These are phyloP conservation scores for Hygrophorus pudorinus DNA, from an alignment of 768 basidiomycete genomes.

Conservation along the genomic window DNA sequence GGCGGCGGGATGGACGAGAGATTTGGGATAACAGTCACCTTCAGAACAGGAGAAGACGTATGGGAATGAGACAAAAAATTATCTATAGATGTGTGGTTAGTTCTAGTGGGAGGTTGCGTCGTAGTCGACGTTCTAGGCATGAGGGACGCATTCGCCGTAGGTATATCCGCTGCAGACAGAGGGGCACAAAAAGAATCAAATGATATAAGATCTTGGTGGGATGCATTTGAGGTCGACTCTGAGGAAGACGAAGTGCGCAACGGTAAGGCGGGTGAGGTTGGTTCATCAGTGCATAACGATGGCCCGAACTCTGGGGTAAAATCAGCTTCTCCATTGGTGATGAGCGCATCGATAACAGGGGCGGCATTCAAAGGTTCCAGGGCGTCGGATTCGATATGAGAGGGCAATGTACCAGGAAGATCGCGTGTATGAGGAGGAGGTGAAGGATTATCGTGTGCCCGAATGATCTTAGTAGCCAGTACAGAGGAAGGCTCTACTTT, in stretches of 20 bases:
- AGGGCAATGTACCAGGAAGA: not conserved
- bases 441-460: slow-evolving; percentile 70
- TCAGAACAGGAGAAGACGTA: not conserved
- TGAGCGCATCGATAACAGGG: too few relatives aligned
- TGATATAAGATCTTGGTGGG: slow-evolving; percentile 25
- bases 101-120: too few relatives aligned
- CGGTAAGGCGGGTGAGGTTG: too few relatives aligned
- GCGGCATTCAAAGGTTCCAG: too few relatives aligned
- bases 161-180: slow-evolving; percentile 11
- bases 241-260: slow-evolving; percentile 1
- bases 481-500: slow-evolving; percentile 56
- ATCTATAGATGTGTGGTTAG: slow-evolving; percentile 17
- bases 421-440: slow-evolving; percentile 36
- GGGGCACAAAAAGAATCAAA: slow-evolving; percentile 31
- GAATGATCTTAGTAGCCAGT: slow-evolving; percentile 54
- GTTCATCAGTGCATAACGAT: too few relatives aligned
- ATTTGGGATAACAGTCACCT: too few relatives aligned
- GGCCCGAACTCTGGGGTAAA: too few relatives aligned
- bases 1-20: not conserved
- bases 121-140: slow-evolving; percentile 4
- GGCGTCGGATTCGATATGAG: not conserved
- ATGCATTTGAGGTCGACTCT: slow-evolving; percentile 6
- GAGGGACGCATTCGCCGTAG: slow-evolving; percentile 9
- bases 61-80: slow-evolving; percentile 16
- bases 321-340: too few relatives aligned